phyloP scores from a whole-genome alignment of 108 stramenopile species.

The Heterococcus sp. region DNA sequence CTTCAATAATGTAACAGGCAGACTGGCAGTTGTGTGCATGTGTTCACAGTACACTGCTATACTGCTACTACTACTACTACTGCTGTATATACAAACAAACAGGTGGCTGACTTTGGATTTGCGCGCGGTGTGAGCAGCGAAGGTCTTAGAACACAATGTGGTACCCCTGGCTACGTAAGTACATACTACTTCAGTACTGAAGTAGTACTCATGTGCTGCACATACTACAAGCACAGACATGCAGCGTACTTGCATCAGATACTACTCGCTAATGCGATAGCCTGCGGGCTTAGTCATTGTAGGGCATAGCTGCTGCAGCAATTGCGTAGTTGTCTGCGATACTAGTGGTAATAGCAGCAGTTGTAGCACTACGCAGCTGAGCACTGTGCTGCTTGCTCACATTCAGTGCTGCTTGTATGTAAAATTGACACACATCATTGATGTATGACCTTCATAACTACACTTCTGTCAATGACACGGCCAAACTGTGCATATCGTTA shows the following conservation, averaged over 20 bases:
- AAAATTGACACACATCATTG: background rate
- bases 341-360: background rate
- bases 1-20: too few relatives aligned
- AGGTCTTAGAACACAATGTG: conserved; percentile 75
- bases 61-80: background rate
- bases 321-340: background rate
- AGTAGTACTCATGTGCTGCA: background rate
- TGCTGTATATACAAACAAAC: background rate
- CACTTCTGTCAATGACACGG: background rate
- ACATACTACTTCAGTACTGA: background rate
- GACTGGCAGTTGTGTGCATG: background rate
- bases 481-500: background rate
- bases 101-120: conserved; percentile 97
- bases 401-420: background rate
- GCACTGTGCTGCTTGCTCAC: too few relatives aligned
- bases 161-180: conserved; percentile 79
- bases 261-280: background rate
- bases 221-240: too few relatives aligned
- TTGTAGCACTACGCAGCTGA: too few relatives aligned
- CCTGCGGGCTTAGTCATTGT: background rate
- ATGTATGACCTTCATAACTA: background rate
- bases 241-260: background rate
- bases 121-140: conserved; percentile 73
- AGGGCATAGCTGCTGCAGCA: background rate
- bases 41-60: background rate